Percentiles rank a stretch among this genome's conserved stretches.
These are phyloP conservation scores for Vigna reflexopilosa DNA, from an alignment of 306 rosid genomes.

Conservation along the genomic window DNA sequence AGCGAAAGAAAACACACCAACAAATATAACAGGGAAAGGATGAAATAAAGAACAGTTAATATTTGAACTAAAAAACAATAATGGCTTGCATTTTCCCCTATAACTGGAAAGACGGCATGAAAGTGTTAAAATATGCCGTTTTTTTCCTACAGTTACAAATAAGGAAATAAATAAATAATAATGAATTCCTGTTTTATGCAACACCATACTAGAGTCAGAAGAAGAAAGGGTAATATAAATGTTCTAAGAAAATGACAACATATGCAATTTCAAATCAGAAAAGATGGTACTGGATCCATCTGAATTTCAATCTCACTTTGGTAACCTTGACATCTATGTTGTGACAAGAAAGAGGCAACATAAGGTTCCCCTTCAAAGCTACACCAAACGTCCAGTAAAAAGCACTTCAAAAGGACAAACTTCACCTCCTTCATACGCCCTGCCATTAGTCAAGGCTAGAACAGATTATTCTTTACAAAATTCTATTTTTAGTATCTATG, in stretches of 20 bases:
- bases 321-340: slow-evolving; percentile 27
- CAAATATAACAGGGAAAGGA: slow-evolving; percentile 3
- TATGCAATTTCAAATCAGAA: slow-evolving; percentile 9
- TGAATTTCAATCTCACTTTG: slow-evolving; percentile 33
- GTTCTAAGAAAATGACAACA: background rate
- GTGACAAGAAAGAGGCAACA: slow-evolving; percentile 29
- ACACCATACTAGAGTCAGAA: slow-evolving; percentile 25
- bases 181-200: background rate
- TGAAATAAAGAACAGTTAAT: slow-evolving; percentile 17
- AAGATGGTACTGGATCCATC: slow-evolving; percentile 7
- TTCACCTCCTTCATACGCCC: slow-evolving; percentile 5
- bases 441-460: slow-evolving; percentile 24
- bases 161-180: background rate
- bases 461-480: slow-evolving; percentile 33
- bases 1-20: slow-evolving; percentile 38
- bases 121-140: background rate
- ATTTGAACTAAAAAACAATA: slow-evolving; percentile 4
- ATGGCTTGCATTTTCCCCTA: background rate
- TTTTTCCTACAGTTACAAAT: slow-evolving; percentile 8
- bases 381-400: slow-evolving; percentile 38
- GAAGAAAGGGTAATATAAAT: background rate
- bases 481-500: background rate
- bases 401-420: slow-evolving; percentile 41
- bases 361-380: slow-evolving; percentile 49
- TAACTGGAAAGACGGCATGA: slow-evolving; percentile 2